Evolutionary conservation across 768 basidiomycete genomes (phyloP), one percentile per base, ranked within the genome.

Genomic region (Amanita pallidorosea): DNA sequence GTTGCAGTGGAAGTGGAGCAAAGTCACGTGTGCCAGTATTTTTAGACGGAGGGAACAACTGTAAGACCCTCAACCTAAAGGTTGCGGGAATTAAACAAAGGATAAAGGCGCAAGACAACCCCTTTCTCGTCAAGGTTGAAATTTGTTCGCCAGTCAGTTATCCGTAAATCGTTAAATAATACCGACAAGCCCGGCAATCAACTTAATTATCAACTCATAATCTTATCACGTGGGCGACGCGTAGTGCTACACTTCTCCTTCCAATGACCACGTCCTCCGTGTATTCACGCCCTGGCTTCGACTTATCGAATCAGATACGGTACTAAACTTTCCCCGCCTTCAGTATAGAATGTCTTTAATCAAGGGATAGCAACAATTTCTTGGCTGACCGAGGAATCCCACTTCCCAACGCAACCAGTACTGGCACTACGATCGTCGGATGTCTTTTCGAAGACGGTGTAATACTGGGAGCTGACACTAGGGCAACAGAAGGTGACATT

Each of bases 341-440:
- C n/a, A 2, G 12, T 23, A 27, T 4, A 4, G 7, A 31, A 7
- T 45, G 11, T 8, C 44, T 6, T 17, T 18, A 25, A 49, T 5
- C 11, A 29, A 25, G 20, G 17, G 20, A 20, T 47, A 89, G 89
- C 53, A 92, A 92, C 62, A 73, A 75, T 57, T 89, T 85, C 63
- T 66, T 92, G 53, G 65, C 70, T 9, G 74, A 77, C 44, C 85
- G 83, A 58, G 89, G 89, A 33, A 60, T 88, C 17, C 80, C 77
- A 12, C 64, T 85, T 38, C 89, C 89, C 47, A 89, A 83, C 63
- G 89, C 88, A 3, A 91, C 89, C 12, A 90, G 88, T 68, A 92
- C 89, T 0, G 94, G 93, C 58, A 99, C 95, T 4, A 99, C 95
- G 45, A 98, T 99, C 72, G 96, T 99, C 15, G 96, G 96, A 23